Evolutionary conservation across 1,139 yeast species (phyloP), one percentile per base, ranked within the genome.

Genomic region (Meyerozyma athensensis): DNA sequence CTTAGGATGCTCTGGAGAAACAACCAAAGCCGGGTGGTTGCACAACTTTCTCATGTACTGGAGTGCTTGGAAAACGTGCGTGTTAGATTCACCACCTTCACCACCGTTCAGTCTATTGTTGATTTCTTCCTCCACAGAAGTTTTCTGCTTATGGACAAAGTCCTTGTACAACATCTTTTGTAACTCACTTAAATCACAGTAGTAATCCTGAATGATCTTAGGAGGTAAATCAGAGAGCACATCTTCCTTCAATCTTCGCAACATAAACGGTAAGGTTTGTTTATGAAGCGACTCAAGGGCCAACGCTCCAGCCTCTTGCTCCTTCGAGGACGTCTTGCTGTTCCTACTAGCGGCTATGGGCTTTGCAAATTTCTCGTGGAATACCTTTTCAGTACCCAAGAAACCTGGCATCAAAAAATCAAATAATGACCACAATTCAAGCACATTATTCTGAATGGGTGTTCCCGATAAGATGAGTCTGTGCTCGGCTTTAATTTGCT

Each of bases 341-440:
- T 86, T 87, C 55, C 97, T 73, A 38, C 96, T 85, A 2, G 95
- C 94, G 2, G 97, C 94, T 58, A 94, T 94, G 4, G 99, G 99
- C 53, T 89, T 90, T 16, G 97, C 95, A 70, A 90, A 94, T 48
- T 92, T 81, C 45, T 90, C 97, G 52, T 90, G 95, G 66, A 94
- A 94, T 33, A 84, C 76, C 60, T 89, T 92, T 55, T 94, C 98
- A 2, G 96, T 83, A 13, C 98, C 99, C 50, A 94, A 69, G 57
- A 92, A 94, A 1, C 98, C 99, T 1, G 99, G 99, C 98, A 94
- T 94, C 58, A 94, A 71, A 59, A 89, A 94, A 59, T 94, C 98
- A 68, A 94, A 94, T 50, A 94, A 68, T 2, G 98, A 92, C 98
- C 98, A 94, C 43, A 94, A 67, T 58, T 94, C 99, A 35, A 94